A percentile compares a stretch with the other conserved stretches of the same genome.
phyloP scores from a whole-genome alignment of 257 asterid species.

The Galeopsis tetrahit region DNA sequence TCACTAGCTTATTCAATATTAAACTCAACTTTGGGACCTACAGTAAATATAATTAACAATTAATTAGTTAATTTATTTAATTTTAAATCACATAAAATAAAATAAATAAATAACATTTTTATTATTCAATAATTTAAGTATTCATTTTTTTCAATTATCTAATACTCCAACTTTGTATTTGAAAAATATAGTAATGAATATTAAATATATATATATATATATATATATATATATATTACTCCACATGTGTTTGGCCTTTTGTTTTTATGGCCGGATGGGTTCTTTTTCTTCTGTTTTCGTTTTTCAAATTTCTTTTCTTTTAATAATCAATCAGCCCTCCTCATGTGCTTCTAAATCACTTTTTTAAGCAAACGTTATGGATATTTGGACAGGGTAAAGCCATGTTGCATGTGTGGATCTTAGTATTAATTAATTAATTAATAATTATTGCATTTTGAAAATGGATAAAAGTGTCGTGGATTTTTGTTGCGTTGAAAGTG shows the following conservation, averaged over 20 bases:
- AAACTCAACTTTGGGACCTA: no score
- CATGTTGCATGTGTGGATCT: slow-evolving; percentile 17
- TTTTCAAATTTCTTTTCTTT: slow-evolving; percentile 4
- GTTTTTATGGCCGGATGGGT: slow-evolving; percentile 35
- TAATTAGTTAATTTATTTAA: no score
- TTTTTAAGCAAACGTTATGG: slow-evolving; percentile 25
- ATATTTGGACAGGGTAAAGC: slow-evolving; percentile 27
- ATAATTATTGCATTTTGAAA: background rate
- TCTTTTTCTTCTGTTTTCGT: slow-evolving; percentile 21
- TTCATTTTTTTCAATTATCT: no score
- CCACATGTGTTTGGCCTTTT: slow-evolving; percentile 45
- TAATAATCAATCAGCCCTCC: slow-evolving; percentile 21
- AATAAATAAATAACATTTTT: no score
- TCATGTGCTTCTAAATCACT: slow-evolving; percentile 29
- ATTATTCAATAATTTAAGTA: no score
- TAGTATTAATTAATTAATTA: slow-evolving; percentile 5
- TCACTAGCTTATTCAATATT: no score
- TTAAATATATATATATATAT: no score
- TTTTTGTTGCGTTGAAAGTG: slow-evolving; percentile 22
- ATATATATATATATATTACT: no score
- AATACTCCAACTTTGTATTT: no score
- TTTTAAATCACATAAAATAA: no score
- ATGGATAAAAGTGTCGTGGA: slow-evolving; percentile 2
- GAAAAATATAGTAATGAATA: no score
- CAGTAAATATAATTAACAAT: no score